phyloP scores from a whole-genome alignment of 2,329 filamentous ascomycete species.

The Nemania bipapillata region DNA sequence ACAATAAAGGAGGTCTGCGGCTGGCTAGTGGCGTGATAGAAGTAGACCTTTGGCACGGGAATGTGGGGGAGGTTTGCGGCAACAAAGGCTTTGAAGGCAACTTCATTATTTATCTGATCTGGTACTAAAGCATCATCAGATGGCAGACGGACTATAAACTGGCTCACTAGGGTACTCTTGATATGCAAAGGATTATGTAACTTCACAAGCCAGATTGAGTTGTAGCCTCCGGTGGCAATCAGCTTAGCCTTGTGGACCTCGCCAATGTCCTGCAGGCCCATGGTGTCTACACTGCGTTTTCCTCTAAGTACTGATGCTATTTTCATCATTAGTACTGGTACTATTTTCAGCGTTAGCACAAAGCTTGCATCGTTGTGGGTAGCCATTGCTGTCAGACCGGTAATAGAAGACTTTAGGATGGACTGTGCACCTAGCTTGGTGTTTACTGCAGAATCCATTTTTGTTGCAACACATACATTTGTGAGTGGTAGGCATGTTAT shows the following conservation, averaged over 20 bases:
- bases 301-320: not conserved
- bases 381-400: not conserved
- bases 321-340: not conserved
- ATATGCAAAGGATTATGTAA: not conserved
- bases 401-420: conserved; percentile 22
- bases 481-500: too few species aligned
- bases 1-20: conserved; percentile 15
- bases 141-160: conserved; percentile 27
- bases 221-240: conserved; percentile 11
- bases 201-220: conserved; percentile 21
- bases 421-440: conserved; percentile 5
- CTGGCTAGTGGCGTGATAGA: conserved; percentile 17
- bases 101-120: conserved; percentile 28
- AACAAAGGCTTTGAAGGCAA: conserved; percentile 30
- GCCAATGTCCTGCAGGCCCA: not conserved
- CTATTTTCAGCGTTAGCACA: conserved; percentile 1
- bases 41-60: conserved; percentile 24
- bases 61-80: conserved; percentile 29
- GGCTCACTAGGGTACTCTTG: not conserved
- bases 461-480: conserved; percentile 8
- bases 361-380: not conserved
- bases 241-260: not conserved
- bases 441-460: not conserved
- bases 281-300: not conserved
- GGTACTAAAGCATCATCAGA: conserved; percentile 19